Percentiles rank a stretch among this genome's conserved stretches.
phyloP scores from a whole-genome alignment of 306 rosid species.

The Fagus sylvatica region DNA sequence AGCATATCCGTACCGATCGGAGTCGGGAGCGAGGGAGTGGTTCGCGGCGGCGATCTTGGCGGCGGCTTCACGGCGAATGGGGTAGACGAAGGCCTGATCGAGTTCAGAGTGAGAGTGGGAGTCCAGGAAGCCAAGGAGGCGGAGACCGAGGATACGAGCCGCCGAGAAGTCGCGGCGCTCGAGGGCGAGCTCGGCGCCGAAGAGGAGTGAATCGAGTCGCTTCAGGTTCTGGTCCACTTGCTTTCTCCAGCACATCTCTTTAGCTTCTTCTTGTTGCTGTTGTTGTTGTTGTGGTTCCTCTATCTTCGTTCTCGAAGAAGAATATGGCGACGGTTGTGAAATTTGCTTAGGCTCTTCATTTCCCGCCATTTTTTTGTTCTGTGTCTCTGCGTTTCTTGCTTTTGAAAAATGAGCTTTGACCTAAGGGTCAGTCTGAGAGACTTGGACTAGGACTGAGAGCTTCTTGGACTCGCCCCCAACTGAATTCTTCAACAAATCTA shows the following conservation, averaged over 20 bases:
- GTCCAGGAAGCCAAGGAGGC: slow-evolving; percentile 84
- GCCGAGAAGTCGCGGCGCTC: slow-evolving; percentile 54
- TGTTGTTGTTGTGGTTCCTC: slow-evolving; percentile 14
- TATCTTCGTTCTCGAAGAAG: slow-evolving; percentile 10
- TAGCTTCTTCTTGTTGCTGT: neutral
- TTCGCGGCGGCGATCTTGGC: slow-evolving; percentile 53
- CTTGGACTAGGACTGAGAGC: neutral
- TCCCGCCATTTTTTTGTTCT: slow-evolving; percentile 60
- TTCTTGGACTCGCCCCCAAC: neutral
- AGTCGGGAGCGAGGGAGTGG: slow-evolving; percentile 49
- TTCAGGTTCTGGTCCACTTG: slow-evolving; percentile 55
- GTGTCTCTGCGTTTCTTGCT: neutral
- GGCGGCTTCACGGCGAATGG: slow-evolving; percentile 61
- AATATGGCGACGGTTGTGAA: slow-evolving; percentile 4
- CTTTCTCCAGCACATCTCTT: slow-evolving; percentile 57
- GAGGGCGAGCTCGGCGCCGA: slow-evolving; percentile 66
- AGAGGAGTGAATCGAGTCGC: slow-evolving; percentile 81
- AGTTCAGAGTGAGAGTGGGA: slow-evolving; percentile 47
- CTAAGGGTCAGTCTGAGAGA: too few relatives aligned
- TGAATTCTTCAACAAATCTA: neutral
- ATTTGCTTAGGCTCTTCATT: slow-evolving; percentile 32
- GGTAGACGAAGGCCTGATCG: slow-evolving; percentile 63
- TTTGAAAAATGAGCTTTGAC: neutral
- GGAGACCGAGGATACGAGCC: slow-evolving; percentile 65
- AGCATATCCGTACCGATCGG: slow-evolving; percentile 56